phyloP scores from a whole-genome alignment of 768 basidiomycete species.

The Tylopilus vinaceipallidus region DNA sequence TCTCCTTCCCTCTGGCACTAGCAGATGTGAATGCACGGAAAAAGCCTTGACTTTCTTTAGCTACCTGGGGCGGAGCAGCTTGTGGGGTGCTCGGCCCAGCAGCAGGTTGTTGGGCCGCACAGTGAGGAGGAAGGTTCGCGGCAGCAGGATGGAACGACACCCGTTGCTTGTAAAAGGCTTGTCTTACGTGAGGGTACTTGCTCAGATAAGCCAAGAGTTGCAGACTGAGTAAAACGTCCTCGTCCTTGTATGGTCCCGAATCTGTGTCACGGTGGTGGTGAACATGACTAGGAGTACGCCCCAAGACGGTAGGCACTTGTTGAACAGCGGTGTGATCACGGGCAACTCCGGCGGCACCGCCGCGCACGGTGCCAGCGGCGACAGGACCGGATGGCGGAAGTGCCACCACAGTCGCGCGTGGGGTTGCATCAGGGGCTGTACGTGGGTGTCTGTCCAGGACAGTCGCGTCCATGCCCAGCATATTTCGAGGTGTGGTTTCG shows the following conservation, averaged over 20 bases:
- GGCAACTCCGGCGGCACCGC: conserved; percentile 5
- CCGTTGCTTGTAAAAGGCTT: conserved; percentile 90
- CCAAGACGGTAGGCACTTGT: conserved; percentile 14
- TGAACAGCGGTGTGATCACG: conserved; percentile 20
- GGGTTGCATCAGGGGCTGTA: conserved; percentile 57
- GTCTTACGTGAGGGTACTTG: conserved; percentile 96
- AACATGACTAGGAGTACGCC: conserved; percentile 31
- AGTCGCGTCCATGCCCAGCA: conserved; percentile 28
- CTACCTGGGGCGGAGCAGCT: conserved; percentile 12
- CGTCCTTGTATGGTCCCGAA: conserved; percentile 82
- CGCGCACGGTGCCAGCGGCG: conserved; percentile 10
- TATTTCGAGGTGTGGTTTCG: conserved; percentile 26
- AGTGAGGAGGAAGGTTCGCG: conserved; percentile 37
- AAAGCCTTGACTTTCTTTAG: conserved; percentile 39
- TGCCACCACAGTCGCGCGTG: conserved; percentile 57
- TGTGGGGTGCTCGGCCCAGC: conserved; percentile 28
- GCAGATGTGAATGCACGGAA: conserved; percentile 46
- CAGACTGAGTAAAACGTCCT: conserved; percentile 86
- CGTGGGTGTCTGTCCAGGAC: conserved; percentile 33
- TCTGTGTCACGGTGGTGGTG: conserved; percentile 42
- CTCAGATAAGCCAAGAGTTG: conserved; percentile 95
- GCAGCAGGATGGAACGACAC: conserved; percentile 80
- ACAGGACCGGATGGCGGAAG: conserved; percentile 40
- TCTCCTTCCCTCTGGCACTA: conserved; percentile 49
- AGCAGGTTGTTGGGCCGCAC: conserved; percentile 24